Conservation (phyloP, 768 basidiomycete species). For the Porphyrellus cyaneotinctus region DNA sequence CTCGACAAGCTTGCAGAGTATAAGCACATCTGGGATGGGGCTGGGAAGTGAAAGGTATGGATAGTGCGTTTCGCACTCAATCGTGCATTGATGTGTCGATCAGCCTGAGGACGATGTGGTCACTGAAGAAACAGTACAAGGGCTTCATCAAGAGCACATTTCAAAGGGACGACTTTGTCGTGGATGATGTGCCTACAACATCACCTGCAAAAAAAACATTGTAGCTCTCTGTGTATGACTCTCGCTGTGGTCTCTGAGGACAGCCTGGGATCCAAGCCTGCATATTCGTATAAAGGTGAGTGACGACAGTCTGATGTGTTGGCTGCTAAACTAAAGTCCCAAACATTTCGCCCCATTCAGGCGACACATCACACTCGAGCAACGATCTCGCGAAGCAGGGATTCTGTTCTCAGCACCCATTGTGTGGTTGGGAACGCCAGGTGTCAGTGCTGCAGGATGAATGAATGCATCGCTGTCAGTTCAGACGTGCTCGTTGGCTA, state of each 20-base stretch:
- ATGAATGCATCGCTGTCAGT: conserved; percentile 31
- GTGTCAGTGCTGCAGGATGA: conserved; percentile 42
- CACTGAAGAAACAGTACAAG: conserved; percentile 82
- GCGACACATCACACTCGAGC: conserved; percentile 49
- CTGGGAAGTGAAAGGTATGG: conserved; percentile 55
- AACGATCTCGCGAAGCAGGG: conserved; percentile 20
- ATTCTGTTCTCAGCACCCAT: conserved; percentile 27
- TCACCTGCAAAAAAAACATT: conserved; percentile 40
- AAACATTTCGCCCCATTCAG: too few species aligned
- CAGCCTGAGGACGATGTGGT: conserved; percentile 75
- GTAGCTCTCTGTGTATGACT: conserved; percentile 76
- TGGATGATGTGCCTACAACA: conserved; percentile 63
- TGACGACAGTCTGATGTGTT: too few species aligned
- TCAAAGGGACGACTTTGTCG: conserved; percentile 88
- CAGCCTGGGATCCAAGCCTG: conserved; percentile 42
- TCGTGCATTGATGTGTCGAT: conserved; percentile 24
- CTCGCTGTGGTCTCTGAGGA: conserved; percentile 63
- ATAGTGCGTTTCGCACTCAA: background rate
- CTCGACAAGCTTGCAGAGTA: conserved; percentile 54
- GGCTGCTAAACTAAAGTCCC: too few species aligned
- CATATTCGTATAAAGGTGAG: too few species aligned
- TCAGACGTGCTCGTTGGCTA: too few species aligned
- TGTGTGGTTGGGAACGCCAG: conserved; percentile 46
- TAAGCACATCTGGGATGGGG: conserved; percentile 54
- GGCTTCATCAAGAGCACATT: conserved; percentile 79